Percentiles rank a stretch among this genome's conserved stretches.
These are phyloP conservation scores for Ilyonectria mors-panacis DNA, from an alignment of 2,329 filamentous ascomycete species.

Conservation along the genomic window DNA sequence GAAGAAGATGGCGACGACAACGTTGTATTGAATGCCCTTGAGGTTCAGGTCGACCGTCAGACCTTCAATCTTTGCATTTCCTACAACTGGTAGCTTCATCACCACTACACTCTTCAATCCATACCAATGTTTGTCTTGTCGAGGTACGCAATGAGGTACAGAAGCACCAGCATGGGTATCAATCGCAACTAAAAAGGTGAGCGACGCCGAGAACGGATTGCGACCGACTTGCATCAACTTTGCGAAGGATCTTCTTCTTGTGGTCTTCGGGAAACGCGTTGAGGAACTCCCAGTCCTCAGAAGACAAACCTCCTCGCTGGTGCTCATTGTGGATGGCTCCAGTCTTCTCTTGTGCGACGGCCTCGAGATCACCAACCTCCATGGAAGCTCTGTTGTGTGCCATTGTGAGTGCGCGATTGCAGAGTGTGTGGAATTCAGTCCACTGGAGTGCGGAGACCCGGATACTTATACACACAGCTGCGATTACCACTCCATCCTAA, in stretches of 20 bases:
- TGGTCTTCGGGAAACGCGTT: constrained; percentile 48
- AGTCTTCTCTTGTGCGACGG: constrained; percentile 43
- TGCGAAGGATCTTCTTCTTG: constrained; percentile 49
- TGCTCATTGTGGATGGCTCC: constrained; percentile 44
- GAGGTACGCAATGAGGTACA: constrained; percentile 59
- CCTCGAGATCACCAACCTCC: constrained; percentile 45
- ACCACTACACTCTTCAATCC: not conserved
- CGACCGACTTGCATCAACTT: constrained; percentile 47
- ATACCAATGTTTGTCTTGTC: constrained; percentile 46
- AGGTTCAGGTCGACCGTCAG: constrained; percentile 58
- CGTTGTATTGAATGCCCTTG: constrained; percentile 65
- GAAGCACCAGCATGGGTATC: constrained; percentile 49
- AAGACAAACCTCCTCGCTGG: constrained; percentile 31
- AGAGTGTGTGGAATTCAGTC: not conserved
- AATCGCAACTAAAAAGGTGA: constrained; percentile 40
- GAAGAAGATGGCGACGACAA: constrained; percentile 50
- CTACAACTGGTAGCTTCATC: not conserved
- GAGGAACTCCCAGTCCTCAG: constrained; percentile 52
- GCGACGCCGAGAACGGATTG: not conserved
- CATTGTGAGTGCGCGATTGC: constrained; percentile 26
- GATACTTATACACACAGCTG: constrained; percentile 1
- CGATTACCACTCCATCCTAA: not conserved
- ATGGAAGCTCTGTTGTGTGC: constrained; percentile 11
- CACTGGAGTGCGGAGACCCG: not conserved
- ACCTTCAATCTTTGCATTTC: constrained; percentile 66